A percentile compares a stretch with the other conserved stretches of the same genome.
phyloP scores from a whole-genome alignment of 116 monocot genomes.

The Dioscorea cayenensis region DNA sequence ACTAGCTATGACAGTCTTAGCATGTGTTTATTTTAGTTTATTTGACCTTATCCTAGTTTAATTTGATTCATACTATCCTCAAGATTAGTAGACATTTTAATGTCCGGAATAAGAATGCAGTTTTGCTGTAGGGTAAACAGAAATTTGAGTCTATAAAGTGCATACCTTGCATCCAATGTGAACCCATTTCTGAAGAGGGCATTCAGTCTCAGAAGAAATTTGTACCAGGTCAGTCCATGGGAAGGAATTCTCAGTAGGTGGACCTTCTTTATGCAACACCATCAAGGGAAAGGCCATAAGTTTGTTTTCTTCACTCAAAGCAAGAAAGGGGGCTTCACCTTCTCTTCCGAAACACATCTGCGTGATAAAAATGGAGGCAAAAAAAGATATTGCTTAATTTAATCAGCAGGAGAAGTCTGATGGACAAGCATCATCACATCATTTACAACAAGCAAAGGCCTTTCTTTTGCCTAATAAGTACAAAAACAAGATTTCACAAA shows the following conservation, averaged over 20 bases:
- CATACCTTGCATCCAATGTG: conserved; percentile 85
- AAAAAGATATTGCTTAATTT: background rate
- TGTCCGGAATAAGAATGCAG: no score
- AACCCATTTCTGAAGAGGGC: conserved; percentile 65
- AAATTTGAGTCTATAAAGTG: background rate
- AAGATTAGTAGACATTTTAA: no score
- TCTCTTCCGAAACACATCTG: conserved; percentile 33
- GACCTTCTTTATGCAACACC: conserved; percentile 46
- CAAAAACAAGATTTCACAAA: no score
- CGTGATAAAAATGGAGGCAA: conserved; percentile 2
- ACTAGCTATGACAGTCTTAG: background rate
- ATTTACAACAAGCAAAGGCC: no score
- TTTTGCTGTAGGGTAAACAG: no score
- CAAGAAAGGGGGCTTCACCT: conserved; percentile 55
- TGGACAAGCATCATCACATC: no score
- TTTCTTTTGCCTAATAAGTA: no score
- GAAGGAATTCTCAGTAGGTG: conserved; percentile 19
- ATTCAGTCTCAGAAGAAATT: conserved; percentile 29
- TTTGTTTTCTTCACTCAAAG: conserved; percentile 49
- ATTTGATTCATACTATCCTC: no score
- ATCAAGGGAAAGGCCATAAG: conserved; percentile 54
- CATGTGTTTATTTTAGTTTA: no score
- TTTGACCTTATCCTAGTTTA: no score
- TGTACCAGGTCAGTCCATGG: conserved; percentile 35
- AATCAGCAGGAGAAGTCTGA: background rate